phyloP scores from a whole-genome alignment of 371 early-diverging fungal species.

The Rhizomucor pusillus region DNA sequence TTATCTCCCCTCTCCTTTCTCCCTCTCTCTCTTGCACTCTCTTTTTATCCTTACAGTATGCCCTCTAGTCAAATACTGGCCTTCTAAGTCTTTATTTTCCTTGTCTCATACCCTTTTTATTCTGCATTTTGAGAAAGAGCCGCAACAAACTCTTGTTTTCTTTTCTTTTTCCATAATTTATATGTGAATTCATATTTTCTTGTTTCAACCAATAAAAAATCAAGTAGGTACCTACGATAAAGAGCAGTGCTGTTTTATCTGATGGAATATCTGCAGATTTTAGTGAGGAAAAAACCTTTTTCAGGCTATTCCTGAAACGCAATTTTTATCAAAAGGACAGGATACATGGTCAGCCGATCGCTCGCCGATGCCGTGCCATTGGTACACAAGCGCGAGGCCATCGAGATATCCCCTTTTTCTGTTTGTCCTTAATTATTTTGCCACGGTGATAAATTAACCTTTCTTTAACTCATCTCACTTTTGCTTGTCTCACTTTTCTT shows the following conservation, averaged over 20 bases:
- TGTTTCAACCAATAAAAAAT: slow-evolving; percentile 9
- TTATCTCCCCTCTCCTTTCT: slow-evolving; percentile 4
- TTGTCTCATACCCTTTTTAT: slow-evolving; percentile 1
- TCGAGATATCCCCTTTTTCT: no score
- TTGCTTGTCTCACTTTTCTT: slow-evolving; percentile 3
- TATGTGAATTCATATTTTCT: not conserved
- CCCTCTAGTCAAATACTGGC: not conserved
- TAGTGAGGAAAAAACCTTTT: no score
- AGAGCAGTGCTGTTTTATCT: no score
- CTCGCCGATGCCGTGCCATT: no score
- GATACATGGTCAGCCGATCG: no score
- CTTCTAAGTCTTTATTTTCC: slow-evolving; percentile 2
- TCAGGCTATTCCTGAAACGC: no score
- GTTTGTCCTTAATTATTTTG: no score
- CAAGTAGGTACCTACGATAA: no score
- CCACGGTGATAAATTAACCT: not conserved
- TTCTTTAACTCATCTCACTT: not conserved
- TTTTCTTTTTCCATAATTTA: slow-evolving; percentile 7
- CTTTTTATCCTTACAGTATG: not conserved
- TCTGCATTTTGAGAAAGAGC: slow-evolving; percentile 12
- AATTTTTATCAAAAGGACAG: no score
- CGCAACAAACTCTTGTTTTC: slow-evolving; percentile 4
- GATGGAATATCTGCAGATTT: no score
- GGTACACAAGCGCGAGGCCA: no score
- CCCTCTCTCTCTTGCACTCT: not conserved